Percentiles rank a stretch among this genome's conserved stretches.
phyloP scores from a whole-genome alignment of 352 stramenopile species.

The Phytophthora citrophthora region DNA sequence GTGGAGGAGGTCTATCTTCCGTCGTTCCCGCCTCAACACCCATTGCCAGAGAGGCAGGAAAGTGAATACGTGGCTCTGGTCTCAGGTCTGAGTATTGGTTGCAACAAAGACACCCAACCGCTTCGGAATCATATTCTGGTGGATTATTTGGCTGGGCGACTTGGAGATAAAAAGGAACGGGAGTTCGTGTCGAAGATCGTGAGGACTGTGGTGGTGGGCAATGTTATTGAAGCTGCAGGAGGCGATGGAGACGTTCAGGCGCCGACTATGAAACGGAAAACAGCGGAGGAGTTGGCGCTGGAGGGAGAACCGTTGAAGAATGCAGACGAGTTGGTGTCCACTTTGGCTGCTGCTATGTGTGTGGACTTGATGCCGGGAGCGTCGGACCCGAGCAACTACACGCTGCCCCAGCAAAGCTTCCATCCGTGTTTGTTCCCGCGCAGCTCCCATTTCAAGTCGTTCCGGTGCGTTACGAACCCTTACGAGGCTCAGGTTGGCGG shows the following conservation, averaged over 20 bases:
- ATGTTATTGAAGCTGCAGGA: slow-evolving; percentile 37
- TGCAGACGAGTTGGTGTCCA: slow-evolving; percentile 76
- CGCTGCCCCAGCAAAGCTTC: slow-evolving; percentile 94
- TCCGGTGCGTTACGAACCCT: slow-evolving; percentile 93
- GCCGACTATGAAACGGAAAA: slow-evolving; percentile 54
- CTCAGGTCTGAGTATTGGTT: slow-evolving; percentile 58
- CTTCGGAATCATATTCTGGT: slow-evolving; percentile 70
- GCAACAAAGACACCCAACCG: slow-evolving; percentile 38
- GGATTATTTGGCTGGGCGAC: slow-evolving; percentile 77
- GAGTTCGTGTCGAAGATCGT: slow-evolving; percentile 76
- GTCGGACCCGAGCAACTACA: slow-evolving; percentile 89
- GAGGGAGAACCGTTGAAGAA: slow-evolving; percentile 68
- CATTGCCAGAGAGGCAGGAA: slow-evolving; percentile 52
- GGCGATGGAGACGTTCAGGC: slow-evolving; percentile 26
- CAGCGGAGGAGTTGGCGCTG: slow-evolving; percentile 42
- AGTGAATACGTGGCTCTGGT: slow-evolving; percentile 76
- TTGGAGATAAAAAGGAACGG: slow-evolving; percentile 62
- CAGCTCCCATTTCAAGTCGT: slow-evolving; percentile 75
- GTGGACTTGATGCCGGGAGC: slow-evolving; percentile 92
- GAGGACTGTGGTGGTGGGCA: slow-evolving; percentile 77
- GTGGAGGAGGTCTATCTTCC: slow-evolving; percentile 72
- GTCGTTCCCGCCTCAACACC: slow-evolving; percentile 50
- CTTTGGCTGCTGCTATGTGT: slow-evolving; percentile 80
- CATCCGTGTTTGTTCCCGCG: slow-evolving; percentile 94
- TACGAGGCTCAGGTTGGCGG: slow-evolving; percentile 82